Base-by-base conservation (phyloP, 768 basidiomycete genomes). In the Mycena polygramma region DNA sequence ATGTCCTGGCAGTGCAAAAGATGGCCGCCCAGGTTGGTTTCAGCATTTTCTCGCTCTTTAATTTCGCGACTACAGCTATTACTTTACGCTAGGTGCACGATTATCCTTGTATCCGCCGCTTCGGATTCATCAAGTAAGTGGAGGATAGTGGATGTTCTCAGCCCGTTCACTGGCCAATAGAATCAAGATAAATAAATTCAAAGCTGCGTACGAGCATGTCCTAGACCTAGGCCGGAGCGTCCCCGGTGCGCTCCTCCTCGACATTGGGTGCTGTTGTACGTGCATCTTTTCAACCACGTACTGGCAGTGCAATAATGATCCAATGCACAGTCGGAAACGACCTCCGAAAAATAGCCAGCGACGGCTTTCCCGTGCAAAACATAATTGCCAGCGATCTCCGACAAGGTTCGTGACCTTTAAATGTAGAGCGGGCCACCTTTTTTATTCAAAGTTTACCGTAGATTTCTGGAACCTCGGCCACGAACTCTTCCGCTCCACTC, bases 391-490 rank as follows among this genome's bases (percentile, higher is more conserved):
- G 78, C 39, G 85, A 85, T 66, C 73, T 86, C 20, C 72, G 74
- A 11, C 73, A 69, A 77, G 80, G 83, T 81, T 26, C 15, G 49
- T 48, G 4, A 11, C 9, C n/a, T 30, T 22, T n/a, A 1, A 59
- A 7, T 62, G 37, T 41, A 22, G 41, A 26, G 30, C 30, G 6
- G 30, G 30, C 30, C 3, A 3, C 30, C 30, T 30, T 30, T 60
- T 20, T 30, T 15, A 57, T 54, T 24, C 20, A 30, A 30, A 6
- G 6, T 24, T 14, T 8, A 6, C 4, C 22, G 4, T 52, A 91
- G 90, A 80, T 13, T 88, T 89, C 70, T 92, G 90, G 90, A 82
- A 88, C 7, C 81, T 86, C 6, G 91, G 91, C 1, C 90, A 92
- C 70, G 81, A 86, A 51, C 81, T 92, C 19, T 93, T 91, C 79